A percentile compares a stretch with the other conserved stretches of the same genome.
Evolutionary conservation across 2,329 filamentous ascomycete genomes (phyloP).

Genomic region (Trichoderma gracile): DNA sequence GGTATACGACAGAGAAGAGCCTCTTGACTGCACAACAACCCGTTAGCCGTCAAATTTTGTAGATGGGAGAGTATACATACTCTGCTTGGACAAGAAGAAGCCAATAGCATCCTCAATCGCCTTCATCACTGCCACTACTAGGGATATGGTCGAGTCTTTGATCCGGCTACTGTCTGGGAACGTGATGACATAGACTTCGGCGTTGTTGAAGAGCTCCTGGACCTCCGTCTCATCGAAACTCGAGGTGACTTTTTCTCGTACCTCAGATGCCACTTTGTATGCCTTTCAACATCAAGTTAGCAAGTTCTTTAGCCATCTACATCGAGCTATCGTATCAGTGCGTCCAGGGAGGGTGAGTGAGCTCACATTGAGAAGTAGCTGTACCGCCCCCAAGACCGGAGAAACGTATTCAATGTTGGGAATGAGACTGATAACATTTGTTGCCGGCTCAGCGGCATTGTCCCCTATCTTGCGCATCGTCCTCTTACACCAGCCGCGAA

Average conservation of each 20-base stretch:
- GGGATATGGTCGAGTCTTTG: not conserved
- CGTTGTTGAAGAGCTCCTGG: constrained; percentile 7
- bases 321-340: not conserved
- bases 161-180: constrained; percentile 9
- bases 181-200: constrained; percentile 13
- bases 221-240: not conserved
- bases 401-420: constrained; percentile 16
- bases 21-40: not conserved
- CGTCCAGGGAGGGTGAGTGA: not conserved
- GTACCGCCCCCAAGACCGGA: constrained; percentile 8
- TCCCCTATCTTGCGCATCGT: constrained; percentile 1
- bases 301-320: not conserved
- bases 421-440: not conserved
- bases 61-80: not conserved
- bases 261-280: constrained; percentile 1
- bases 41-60: not conserved
- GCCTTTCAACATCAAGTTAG: not conserved
- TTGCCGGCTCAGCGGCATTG: constrained; percentile 4
- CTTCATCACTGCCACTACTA: constrained; percentile 5
- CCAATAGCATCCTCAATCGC: constrained; percentile 18
- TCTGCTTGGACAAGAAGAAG: constrained; percentile 14
- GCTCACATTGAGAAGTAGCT: constrained; percentile 13
- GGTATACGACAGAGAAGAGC: not conserved
- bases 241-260: constrained; percentile 3
- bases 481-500: constrained; percentile 10